Evolutionary conservation across 2,329 filamentous ascomycete species (phyloP).

Genomic region (Aspergillus arachidicola): DNA sequence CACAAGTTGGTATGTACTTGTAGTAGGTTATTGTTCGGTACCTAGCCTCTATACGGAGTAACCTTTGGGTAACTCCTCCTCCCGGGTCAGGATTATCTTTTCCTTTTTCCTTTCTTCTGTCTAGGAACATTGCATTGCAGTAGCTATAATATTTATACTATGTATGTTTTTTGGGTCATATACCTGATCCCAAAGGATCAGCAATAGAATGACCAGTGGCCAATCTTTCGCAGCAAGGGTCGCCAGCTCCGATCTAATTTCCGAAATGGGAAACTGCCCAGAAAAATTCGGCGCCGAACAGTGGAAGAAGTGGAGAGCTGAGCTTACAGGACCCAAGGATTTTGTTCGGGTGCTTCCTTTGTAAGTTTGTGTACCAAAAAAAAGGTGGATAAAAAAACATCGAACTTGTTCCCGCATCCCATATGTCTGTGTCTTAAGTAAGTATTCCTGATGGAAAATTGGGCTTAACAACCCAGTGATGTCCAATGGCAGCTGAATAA

Average conservation of each 20-base stretch:
- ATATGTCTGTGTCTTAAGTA: background rate
- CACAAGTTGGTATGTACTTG: background rate
- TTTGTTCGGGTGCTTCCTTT: constrained; percentile 11
- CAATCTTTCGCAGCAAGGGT: background rate
- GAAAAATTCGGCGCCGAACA: constrained; percentile 16
- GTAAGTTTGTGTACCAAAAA: background rate
- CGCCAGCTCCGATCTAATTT: constrained; percentile 19
- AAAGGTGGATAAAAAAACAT: background rate
- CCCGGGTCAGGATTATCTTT: background rate
- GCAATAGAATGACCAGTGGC: background rate
- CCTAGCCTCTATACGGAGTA: background rate
- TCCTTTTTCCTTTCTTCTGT: background rate
- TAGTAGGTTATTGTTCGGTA: background rate
- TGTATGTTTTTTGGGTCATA: background rate
- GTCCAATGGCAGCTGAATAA: background rate
- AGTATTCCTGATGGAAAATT: background rate
- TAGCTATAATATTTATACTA: background rate
- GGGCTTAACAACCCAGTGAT: background rate
- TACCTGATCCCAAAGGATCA: background rate
- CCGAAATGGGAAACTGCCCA: constrained; percentile 12
- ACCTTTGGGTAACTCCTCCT: background rate
- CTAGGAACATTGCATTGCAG: background rate
- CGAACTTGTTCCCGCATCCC: background rate
- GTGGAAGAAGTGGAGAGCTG: constrained; percentile 22
- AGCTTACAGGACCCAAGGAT: constrained; percentile 16